phyloP scores from a whole-genome alignment of 768 basidiomycete genomes.

The Sporobolomyces phaffii region DNA sequence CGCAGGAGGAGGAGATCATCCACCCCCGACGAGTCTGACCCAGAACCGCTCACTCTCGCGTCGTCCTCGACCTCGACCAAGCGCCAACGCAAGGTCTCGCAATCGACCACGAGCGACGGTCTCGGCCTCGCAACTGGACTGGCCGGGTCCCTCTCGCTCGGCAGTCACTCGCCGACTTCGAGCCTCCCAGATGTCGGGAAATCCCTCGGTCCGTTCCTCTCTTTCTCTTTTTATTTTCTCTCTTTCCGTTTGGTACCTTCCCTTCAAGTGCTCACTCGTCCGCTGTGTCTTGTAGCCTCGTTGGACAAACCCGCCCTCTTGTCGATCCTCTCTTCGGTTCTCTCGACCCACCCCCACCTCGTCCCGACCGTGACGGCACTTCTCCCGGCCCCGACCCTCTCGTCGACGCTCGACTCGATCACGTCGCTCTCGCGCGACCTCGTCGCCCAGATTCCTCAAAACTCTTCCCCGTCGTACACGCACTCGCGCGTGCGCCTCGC shows the following conservation, averaged over 20 bases:
- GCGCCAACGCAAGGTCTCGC: neutral
- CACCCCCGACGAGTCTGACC: too few species aligned
- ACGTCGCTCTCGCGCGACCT: slow-evolving; percentile 4
- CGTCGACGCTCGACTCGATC: slow-evolving; percentile 6
- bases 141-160: neutral
- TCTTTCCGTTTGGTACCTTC: neutral
- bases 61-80: neutral
- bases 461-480: slow-evolving; percentile 19
- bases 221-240: neutral
- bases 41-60: neutral
- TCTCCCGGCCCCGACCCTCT: slow-evolving; percentile 35
- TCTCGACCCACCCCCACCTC: slow-evolving; percentile 34
- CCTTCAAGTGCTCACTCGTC: too few species aligned
- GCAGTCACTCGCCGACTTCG: neutral
- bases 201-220: slow-evolving; percentile 31
- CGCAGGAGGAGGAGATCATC: slow-evolving; percentile 22
- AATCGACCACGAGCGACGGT: neutral
- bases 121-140: neutral
- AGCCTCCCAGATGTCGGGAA: slow-evolving; percentile 37
- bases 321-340: slow-evolving; percentile 37
- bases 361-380: slow-evolving; percentile 29
- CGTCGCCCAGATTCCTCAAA: neutral
- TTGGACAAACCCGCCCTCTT: slow-evolving; percentile 39
- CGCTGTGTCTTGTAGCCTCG: slow-evolving; percentile 31
- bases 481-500: slow-evolving; percentile 34